phyloP scores from a whole-genome alignment of 2,329 filamentous ascomycete genomes.

The Falciphora oryzae region DNA sequence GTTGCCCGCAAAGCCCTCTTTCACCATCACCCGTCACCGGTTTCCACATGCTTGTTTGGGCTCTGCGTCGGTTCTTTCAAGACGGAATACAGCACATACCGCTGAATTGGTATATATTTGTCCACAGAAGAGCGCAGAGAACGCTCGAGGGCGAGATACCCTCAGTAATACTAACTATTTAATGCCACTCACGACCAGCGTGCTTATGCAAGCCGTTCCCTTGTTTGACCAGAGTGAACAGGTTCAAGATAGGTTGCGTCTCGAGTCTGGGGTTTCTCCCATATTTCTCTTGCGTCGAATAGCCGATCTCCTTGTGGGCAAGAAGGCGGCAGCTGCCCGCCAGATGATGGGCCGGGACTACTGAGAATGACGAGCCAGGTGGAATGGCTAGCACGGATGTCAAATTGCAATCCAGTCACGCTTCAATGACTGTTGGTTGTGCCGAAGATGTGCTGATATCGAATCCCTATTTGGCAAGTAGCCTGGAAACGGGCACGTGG shows the following conservation, averaged over 20 bases:
- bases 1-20: neutral
- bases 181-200: neutral
- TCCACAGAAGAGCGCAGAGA: neutral
- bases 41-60: neutral
- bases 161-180: neutral
- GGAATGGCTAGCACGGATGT: slow-evolving; percentile 78
- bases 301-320: neutral
- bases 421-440: slow-evolving; percentile 77
- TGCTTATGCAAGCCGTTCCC: neutral
- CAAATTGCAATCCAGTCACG: slow-evolving; percentile 93
- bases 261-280: neutral
- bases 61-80: slow-evolving; percentile 3
- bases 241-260: neutral
- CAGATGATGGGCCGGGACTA: no score
- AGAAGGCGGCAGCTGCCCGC: neutral
- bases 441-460: slow-evolving; percentile 98
- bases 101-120: slow-evolving; percentile 5
- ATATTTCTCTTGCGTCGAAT: neutral
- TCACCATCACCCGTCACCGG: slow-evolving; percentile 1
- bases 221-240: neutral
- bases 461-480: slow-evolving; percentile 33
- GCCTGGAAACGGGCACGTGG: slow-evolving; percentile 31
- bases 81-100: neutral
- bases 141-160: neutral
- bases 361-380: neutral